These are phyloP conservation scores for Backusella australiensis DNA, from an alignment of 192 early-diverging fungal species.

Conservation along the genomic window DNA sequence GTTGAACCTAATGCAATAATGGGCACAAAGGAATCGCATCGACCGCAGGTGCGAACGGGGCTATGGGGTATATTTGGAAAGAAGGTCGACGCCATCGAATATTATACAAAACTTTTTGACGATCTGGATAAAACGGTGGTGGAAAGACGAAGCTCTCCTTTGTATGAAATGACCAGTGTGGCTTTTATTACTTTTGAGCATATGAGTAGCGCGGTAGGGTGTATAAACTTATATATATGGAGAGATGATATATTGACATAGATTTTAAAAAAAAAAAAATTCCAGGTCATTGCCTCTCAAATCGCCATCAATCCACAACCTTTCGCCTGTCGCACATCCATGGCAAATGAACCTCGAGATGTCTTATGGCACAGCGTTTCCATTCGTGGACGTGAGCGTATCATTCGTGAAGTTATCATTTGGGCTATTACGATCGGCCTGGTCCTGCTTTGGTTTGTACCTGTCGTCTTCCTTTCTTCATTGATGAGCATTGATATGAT, in stretches of 20 bases:
- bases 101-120: slow-evolving; percentile 53
- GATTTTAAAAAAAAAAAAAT: neutral
- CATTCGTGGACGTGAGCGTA: slow-evolving; percentile 48
- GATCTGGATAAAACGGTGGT: slow-evolving; percentile 50
- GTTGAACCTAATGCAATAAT: neutral
- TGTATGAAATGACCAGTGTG: slow-evolving; percentile 45
- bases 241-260: neutral
- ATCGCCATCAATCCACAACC: slow-evolving; percentile 60
- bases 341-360: slow-evolving; percentile 73
- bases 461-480: slow-evolving; percentile 61
- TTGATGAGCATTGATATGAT: slow-evolving; percentile 60
- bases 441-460: slow-evolving; percentile 71
- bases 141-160: slow-evolving; percentile 23
- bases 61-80: slow-evolving; percentile 48
- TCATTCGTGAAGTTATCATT: slow-evolving; percentile 48
- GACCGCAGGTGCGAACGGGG: slow-evolving; percentile 45
- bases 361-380: slow-evolving; percentile 68
- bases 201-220: slow-evolving; percentile 56
- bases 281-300: slow-evolving; percentile 61
- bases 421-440: slow-evolving; percentile 55
- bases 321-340: slow-evolving; percentile 51
- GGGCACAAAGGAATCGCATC: neutral
- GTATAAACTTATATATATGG: neutral
- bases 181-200: slow-evolving; percentile 76
- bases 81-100: slow-evolving; percentile 66